Base-by-base conservation (phyloP, 352 stramenopile species). In the Salisapilia sapeloensis region DNA sequence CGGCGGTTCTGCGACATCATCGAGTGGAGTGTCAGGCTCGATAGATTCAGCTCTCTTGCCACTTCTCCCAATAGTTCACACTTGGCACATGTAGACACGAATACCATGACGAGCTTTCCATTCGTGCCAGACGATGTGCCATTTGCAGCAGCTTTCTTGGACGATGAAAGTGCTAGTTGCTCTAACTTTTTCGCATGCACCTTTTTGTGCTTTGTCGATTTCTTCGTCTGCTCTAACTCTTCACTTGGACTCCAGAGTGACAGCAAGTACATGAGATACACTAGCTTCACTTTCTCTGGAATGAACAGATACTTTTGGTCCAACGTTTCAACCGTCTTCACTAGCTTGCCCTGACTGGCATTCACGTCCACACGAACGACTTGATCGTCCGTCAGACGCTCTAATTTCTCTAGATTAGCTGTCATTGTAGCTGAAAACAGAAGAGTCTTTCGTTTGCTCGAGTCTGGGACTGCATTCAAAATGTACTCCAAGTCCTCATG, bases 241-340 rank as follows among this genome's bases (percentile, higher is more conserved):
- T 76, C 55, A 19, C 25, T 69, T 25, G 64, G 62, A 22, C 76
- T 61, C 16, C 90, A 46, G 13, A 56, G 50, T 25, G 56, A 58
- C 34, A 96, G 60, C 19, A 94, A 42, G 39, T 79, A 89, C 52
- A 96, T 74, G 24, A 98, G 52, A 57, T 97, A 98, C 18, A 83
- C 86, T 58, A 97, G 85, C 46, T 97, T 96, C 36, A 98, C 82
- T 42, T 96, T 71, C 19, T 75, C 70, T 4, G 95, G 95, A 54
- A 97, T 96, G 51, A 99, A 97, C 43, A 98, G 65, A 58, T 99
- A 99, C 56, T 95, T 72, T 63, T 99, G 92, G 34, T 91, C 84
- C 6, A 99, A 61, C 20, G 83, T 92, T 19, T 65, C 48, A 29
- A 95, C 90, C 9, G 96, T 93, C 45, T 90, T 92, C 31, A 82